Base-by-base conservation (phyloP, 768 basidiomycete genomes). In the Amanita jacksonii region DNA sequence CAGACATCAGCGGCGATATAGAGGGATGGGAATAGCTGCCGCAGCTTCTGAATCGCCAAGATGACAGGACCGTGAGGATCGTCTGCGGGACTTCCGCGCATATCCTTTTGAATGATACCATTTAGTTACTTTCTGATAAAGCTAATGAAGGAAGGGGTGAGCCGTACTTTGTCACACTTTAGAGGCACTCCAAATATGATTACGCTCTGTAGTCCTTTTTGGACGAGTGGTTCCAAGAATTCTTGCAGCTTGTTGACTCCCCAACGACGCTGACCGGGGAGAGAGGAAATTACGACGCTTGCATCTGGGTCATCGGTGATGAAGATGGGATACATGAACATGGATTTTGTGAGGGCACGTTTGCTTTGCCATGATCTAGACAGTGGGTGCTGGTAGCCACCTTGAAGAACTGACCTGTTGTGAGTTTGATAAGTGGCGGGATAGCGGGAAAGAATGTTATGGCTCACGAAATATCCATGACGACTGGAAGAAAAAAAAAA, bases 241-340 rank as follows among this genome's bases (percentile, higher is more conserved):
- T 61, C 81, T 48, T 88, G 77, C n/a, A 99, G 74, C 50, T 75
- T 79, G 65, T 97, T 88, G n/a, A 99, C 66, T 8, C 96, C 96
- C 96, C 96, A 98, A 37, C 92, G 67, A 42, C 82, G 76, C 59
- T 97, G 93, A 5, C 83, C 87, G 5, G 92, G 93, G 7, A 97
- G 68, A 16, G 78, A 71, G 0, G 74, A 56, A 51, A 98, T 92
- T 48, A 76, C 72, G 39, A 82, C 80, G 59, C 77, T 75, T 5
- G 90, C 88, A 47, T 91, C 74, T 1, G 90, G 82, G 47, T 97
- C 90, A 62, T 98, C 94, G 13, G 92, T 91, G 54, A 98, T 85
- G 61, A 99, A 97, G 56, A 99, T 92, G 5, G 96, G 96, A 62
- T 98, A 99, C 87, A 97, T 97, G 63, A 99, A 74, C 92, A 97